Base-by-base conservation (phyloP, 2,329 filamentous ascomycete species). In the Fusarium pseudoanthophilum region DNA sequence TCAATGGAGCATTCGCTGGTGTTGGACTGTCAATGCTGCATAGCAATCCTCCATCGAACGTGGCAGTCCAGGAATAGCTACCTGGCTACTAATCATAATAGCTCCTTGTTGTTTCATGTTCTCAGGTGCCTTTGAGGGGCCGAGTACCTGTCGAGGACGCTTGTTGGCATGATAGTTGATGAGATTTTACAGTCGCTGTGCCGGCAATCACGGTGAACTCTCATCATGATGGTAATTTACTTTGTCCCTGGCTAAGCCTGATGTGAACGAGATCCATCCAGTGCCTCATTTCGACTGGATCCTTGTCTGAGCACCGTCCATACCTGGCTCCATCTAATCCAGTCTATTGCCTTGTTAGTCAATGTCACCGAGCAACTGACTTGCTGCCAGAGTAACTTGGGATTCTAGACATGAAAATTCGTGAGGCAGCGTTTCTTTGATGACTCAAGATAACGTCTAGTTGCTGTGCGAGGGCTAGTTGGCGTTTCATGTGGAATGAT, bases 241-340 rank as follows among this genome's bases (percentile, higher is more conserved):
- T 57, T 66, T 51, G 64, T 62, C 64, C 68, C 58, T 72, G 65
- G 64, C 72, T 77, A 75, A 60, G 62, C 72, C 75, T 73, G 64
- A 75, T 74, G 63, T 65, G 72, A 71, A 63, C 66, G 74, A 75
- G 74, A 76, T 76, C 74, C 74, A 76, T 77, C 51, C 39, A 43
- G 65, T 59, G 53, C 63, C 73, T 77, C 75, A 77, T 77, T 77
- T 77, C 75, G 70, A 75, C 67, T 74, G 66, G 62, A 63, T 70
- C 72, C 72, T 60, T 62, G 71, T 59, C 64, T 45, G 46, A 60
- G 56, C 56, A 28, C 61, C 55, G 32, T 36, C 43, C 71, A 60
- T 72, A 57, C 72, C 71, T 70, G 48, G 49, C 39, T 32, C 51
- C 43, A 60, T 49, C 45, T 48, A 68, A 55, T 53, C 51, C 53